Evolutionary conservation across 2,329 filamentous ascomycete genomes (phyloP).

Genomic region (Trichoderma hamatum): DNA sequence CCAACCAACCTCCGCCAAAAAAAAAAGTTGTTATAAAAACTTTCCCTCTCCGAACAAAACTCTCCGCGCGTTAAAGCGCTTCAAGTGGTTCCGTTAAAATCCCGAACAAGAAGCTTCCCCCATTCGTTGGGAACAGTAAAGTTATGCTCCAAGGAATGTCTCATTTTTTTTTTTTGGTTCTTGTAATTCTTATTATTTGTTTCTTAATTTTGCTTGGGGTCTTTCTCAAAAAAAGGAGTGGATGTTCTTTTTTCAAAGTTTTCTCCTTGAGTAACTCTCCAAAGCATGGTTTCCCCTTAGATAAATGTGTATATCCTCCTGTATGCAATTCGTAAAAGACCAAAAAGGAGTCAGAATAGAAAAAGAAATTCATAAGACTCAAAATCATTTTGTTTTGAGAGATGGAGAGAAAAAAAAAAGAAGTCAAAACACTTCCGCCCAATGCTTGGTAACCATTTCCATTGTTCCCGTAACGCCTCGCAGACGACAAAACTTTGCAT

Average conservation of each 20-base stretch:
- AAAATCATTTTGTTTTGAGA: not conserved
- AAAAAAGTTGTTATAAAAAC: not conserved
- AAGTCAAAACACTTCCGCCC: constrained; percentile 20
- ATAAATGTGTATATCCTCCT: constrained; percentile 23
- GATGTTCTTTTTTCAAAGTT: not conserved
- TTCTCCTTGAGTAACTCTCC: constrained; percentile 4
- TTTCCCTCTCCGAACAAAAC: not conserved
- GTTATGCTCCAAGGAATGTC: not conserved
- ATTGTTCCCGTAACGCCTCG: constrained; percentile 26
- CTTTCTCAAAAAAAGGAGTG: not conserved
- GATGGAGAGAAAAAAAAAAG: constrained; percentile 13
- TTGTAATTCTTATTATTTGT: not conserved
- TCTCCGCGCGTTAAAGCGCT: not conserved
- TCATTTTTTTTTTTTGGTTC: not conserved
- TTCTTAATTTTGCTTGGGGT: constrained; percentile 14
- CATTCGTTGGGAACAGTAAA: not conserved
- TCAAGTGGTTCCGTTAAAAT: constrained; percentile 5
- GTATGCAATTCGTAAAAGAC: constrained; percentile 23
- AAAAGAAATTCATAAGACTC: constrained; percentile 11
- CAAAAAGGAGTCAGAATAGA: not conserved
- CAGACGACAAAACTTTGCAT: constrained; percentile 18
- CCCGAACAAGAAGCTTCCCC: constrained; percentile 12
- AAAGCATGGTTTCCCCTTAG: not conserved
- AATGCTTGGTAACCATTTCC: constrained; percentile 21
- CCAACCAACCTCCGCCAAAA: constrained; percentile 14